phyloP scores from a whole-genome alignment of 2,329 filamentous ascomycete species.

The Diaporthe helianthi region DNA sequence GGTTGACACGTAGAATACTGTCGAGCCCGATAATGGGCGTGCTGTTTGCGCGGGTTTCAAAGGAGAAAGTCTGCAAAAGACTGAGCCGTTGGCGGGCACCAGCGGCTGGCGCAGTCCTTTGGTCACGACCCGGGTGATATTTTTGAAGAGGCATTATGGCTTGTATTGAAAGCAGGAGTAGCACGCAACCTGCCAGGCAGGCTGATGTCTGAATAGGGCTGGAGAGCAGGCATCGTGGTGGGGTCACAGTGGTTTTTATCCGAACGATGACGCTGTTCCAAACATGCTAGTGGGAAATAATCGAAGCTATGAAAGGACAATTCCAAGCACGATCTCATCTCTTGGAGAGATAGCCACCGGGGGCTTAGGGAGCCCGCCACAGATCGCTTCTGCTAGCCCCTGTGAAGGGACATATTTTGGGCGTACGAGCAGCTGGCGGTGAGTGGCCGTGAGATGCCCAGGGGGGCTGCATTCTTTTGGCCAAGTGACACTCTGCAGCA shows the following conservation, averaged over 20 bases:
- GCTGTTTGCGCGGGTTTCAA: constrained; percentile 11
- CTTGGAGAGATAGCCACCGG: background rate
- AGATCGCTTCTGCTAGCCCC: background rate
- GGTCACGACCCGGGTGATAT: background rate
- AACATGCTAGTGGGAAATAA: background rate
- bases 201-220: background rate
- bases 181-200: background rate
- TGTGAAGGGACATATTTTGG: constrained; percentile 3
- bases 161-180: background rate
- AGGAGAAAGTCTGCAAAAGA: constrained; percentile 16
- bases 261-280: background rate
- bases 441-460: constrained; percentile 8
- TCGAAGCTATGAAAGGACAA: background rate
- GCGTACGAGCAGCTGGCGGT: constrained; percentile 15
- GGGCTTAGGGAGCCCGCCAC: constrained; percentile 2
- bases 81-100: background rate
- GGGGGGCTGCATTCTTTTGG: constrained; percentile 7
- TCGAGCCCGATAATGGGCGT: constrained; percentile 2
- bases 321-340: background rate
- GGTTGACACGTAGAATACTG: background rate
- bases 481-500: constrained; percentile 9
- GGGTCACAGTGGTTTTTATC: constrained; percentile 1
- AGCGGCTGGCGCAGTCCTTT: background rate
- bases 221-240: constrained; percentile 1
- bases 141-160: constrained; percentile 11